Percentiles rank a stretch among this genome's conserved stretches.
Evolutionary conservation across 1,284 basidiomycete genomes (phyloP).

Genomic region (Lignosus rhinocerotis): DNA sequence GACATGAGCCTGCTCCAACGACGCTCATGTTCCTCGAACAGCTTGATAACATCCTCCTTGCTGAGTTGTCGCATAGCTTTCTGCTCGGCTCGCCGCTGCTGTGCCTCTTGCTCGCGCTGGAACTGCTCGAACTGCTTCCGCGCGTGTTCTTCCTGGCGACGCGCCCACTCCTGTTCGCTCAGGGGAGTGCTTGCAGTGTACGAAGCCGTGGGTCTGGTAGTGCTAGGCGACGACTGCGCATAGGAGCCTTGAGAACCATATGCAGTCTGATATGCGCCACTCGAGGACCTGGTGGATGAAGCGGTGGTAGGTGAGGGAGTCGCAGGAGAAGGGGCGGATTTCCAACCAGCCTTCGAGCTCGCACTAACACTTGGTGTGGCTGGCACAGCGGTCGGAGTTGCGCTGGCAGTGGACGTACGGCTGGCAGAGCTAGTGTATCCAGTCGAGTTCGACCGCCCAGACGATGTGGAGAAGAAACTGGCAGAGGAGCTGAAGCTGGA

Average conservation of each 20-base stretch:
- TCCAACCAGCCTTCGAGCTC: slow-evolving; percentile 19
- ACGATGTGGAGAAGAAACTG: slow-evolving; percentile 22
- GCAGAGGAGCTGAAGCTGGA: slow-evolving; percentile 26
- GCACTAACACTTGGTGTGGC: slow-evolving; percentile 11
- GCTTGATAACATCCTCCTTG: slow-evolving; percentile 51
- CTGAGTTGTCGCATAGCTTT: slow-evolving; percentile 47
- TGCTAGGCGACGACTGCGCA: slow-evolving; percentile 8
- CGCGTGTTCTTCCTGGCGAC: slow-evolving; percentile 56
- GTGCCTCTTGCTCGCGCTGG: slow-evolving; percentile 54
- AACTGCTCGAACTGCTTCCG: slow-evolving; percentile 60
- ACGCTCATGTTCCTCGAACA: slow-evolving; percentile 57
- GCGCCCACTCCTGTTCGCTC: slow-evolving; percentile 52
- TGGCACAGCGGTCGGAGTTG: slow-evolving; percentile 21
- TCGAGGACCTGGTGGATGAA: slow-evolving; percentile 24
- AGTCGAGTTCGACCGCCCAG: slow-evolving; percentile 26
- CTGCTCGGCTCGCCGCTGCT: slow-evolving; percentile 38
- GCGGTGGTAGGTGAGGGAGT: slow-evolving; percentile 25
- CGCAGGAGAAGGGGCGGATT: slow-evolving; percentile 19
- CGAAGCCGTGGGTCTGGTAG: slow-evolving; percentile 13
- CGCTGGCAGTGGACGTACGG: slow-evolving; percentile 25
- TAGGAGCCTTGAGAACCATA: slow-evolving; percentile 21
- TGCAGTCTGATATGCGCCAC: slow-evolving; percentile 15
- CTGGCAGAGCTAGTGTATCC: slow-evolving; percentile 28
- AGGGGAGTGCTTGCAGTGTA: slow-evolving; percentile 11
- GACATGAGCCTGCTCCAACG: slow-evolving; percentile 52